Base-by-base conservation (phyloP, 139 green algal species). In the Eudorina sp. region DNA sequence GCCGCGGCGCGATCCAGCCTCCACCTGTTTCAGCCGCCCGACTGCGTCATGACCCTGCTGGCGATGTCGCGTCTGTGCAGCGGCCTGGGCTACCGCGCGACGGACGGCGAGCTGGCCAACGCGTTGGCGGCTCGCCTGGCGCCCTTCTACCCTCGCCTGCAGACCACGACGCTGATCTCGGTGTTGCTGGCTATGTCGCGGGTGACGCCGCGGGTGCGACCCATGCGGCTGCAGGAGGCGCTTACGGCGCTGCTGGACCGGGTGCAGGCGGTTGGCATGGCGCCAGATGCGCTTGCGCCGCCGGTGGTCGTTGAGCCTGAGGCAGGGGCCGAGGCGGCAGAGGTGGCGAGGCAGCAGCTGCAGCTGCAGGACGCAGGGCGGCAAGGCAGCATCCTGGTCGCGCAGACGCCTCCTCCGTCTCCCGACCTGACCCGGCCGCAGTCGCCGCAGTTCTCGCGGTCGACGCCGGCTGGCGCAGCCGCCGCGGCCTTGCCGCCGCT, bases 231-330 rank as follows among this genome's bases (percentile, higher is more conserved):
- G 46, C 21, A 51, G 9, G 34, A 4, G 3, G n/a, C 19, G 36
- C 62, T 88, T 45, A 6, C 64, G 34, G 64, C 46, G 31, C 46
- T 79, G 40, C 36, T 79, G 46, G 82, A 36, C 11, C 82, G 82
- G 29, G 58, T 88, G 45, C 82, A 27, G 46, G 16, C 1, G 19
- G 41, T 31, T n/a, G 60, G 27, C 51, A 53, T 25, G 21, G 25
- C 51, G 31, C 6, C 31, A 25, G 75, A 25, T 6, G 9, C 31
- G 27, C 34, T 46, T 18, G 77, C 34, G n/a, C 53, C 38, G 1
- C 31, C n/a, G 53, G 5, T 62, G n/a, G n/a, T n/a, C n/a, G n/a
- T n/a, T n/a, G 53, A 53, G 40, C 6, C 16, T 29, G 27, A 23
- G 27, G 27, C 48, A 4, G 19, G 1, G 48, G 34, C n/a, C 1